A percentile compares a stretch with the other conserved stretches of the same genome.
Evolutionary conservation across 768 basidiomycete species (phyloP).

Genomic region (Hypholoma sublateritium): DNA sequence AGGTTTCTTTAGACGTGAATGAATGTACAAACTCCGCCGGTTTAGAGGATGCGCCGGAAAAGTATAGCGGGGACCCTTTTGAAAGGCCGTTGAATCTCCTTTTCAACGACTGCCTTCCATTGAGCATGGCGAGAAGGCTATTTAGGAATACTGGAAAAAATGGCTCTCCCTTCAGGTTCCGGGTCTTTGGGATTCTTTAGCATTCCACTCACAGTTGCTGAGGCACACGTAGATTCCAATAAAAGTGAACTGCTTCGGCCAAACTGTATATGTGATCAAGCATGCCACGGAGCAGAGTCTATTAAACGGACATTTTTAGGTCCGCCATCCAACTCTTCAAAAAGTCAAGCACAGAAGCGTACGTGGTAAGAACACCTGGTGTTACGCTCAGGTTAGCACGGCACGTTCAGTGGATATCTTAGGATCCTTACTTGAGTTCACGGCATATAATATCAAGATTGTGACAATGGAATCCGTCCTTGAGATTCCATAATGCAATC

Average conservation of each 20-base stretch:
- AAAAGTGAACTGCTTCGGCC: constrained; percentile 47
- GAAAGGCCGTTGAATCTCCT: constrained; percentile 17
- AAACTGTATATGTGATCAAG: constrained; percentile 35
- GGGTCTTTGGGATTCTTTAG: not conserved
- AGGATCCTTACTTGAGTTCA: constrained; percentile 45
- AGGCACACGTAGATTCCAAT: constrained; percentile 45
- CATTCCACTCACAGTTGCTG: constrained; percentile 37
- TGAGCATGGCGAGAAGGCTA: constrained; percentile 32
- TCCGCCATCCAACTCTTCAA: not conserved
- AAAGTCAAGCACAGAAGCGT: not conserved
- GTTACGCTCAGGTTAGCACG: not conserved
- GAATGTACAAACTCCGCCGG: constrained; percentile 12
- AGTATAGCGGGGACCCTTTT: constrained; percentile 4
- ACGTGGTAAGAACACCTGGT: constrained; percentile 34
- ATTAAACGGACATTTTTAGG: not conserved
- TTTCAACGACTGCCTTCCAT: constrained; percentile 23
- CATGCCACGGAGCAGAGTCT: constrained; percentile 29
- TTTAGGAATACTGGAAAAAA: constrained; percentile 27
- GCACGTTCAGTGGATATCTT: not conserved
- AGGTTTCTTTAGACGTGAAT: constrained; percentile 9
- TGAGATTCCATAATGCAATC: not conserved
- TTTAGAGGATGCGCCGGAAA: constrained; percentile 7
- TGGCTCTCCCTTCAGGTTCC: not conserved
- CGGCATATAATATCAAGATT: constrained; percentile 45
- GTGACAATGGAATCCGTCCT: constrained; percentile 47